phyloP scores from a whole-genome alignment of 2,329 filamentous ascomycete genomes.

The Paecilomyces variotii region DNA sequence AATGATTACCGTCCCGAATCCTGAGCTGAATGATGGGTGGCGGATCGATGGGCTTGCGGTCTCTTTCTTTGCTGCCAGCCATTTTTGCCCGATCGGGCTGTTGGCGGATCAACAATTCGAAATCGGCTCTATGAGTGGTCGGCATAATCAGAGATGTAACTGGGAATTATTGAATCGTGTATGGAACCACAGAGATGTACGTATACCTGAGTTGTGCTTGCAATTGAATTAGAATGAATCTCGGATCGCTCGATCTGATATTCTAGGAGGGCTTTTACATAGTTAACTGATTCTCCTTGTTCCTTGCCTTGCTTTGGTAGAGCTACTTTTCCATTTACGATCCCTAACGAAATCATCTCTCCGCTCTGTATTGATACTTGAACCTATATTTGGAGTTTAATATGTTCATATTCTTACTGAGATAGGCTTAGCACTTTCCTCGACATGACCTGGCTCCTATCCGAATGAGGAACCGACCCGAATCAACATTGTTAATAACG shows the following conservation, averaged over 20 bases:
- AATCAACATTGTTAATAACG: background rate
- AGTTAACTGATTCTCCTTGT: background rate
- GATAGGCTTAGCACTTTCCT: too few relatives aligned
- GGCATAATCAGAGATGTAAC: conserved; percentile 28
- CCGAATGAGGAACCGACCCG: background rate
- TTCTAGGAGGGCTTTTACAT: background rate
- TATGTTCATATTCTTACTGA: too few relatives aligned
- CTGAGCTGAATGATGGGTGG: conserved; percentile 72
- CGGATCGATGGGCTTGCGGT: conserved; percentile 77
- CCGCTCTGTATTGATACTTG: too few relatives aligned
- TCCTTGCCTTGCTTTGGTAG: background rate
- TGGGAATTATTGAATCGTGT: background rate
- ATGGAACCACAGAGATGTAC: background rate
- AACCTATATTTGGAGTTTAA: too few relatives aligned
- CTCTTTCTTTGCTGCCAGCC: conserved; percentile 66
- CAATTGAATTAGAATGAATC: background rate
- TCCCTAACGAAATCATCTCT: background rate
- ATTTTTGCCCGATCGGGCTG: conserved; percentile 61
- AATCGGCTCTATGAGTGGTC: conserved; percentile 43
- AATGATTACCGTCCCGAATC: conserved; percentile 39
- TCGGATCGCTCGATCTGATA: background rate
- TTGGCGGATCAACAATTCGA: conserved; percentile 55
- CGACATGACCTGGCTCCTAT: background rate
- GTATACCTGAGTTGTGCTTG: background rate
- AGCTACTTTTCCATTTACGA: background rate